Base-by-base conservation (phyloP, 129 eudicot genomes). In the Flaveria bidentis region DNA sequence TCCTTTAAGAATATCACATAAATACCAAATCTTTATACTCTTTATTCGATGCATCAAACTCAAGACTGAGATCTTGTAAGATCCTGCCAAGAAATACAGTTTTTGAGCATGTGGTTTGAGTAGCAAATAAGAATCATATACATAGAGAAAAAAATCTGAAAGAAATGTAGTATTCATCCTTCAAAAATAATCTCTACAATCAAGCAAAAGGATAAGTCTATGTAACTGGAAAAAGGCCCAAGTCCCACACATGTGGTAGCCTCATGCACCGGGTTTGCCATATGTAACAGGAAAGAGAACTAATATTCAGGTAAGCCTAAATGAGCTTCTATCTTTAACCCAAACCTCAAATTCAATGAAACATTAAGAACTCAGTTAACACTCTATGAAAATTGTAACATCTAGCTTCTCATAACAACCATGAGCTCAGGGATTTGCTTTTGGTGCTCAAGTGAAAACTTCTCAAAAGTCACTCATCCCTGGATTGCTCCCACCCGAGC, bases 11-110 rank as follows among this genome's bases (percentile, higher is more conserved):
- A 72, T 51, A 74, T 39, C 44, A 33, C n/a, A 71, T 17, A 57
- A 89, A 66, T 85, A 94, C 98, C 98, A 91, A 83, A 79, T 87
- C 93, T 63, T 86, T 79, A 63, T 76, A 79, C 75, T 94, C 97
- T 3, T 83, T 60, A 62, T 85, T 87, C 78, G 91, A 74, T 20
- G 77, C 81, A 68, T 91, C 96, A 70, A 91, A 94, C 84, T 87
- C 96, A 64, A 72, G 79, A 61, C 76, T 88, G 64, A 94, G 79
- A 82, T 94, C 99, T 91, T 94, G 99, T 63, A 94, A 81, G 57
- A 87, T 63, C 33, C 99, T 94, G 90, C 73, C 69, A 56, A 76
- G 69, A 71, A 16, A 66, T 52, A 28, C 4, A 58, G 57, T 30
- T 9, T 69, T 20, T 9, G 12, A 68, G 6, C 7, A 78, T 55